Percentiles rank a stretch among this genome's conserved stretches.
Evolutionary conservation across 2,329 filamentous ascomycete species (phyloP).

Genomic region (Curvularia lunata): DNA sequence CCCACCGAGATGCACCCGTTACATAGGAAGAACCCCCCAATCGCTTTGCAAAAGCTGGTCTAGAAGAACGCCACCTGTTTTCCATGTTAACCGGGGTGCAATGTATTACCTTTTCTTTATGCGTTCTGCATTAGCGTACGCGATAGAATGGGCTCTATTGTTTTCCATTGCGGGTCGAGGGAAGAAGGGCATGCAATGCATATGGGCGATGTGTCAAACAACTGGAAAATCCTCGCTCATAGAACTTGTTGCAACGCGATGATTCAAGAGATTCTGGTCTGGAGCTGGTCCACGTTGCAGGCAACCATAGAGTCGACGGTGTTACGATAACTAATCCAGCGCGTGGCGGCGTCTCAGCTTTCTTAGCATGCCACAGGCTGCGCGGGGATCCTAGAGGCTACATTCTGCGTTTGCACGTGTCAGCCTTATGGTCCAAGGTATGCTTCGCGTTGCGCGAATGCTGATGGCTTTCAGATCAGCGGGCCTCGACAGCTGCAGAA

Average conservation of each 20-base stretch:
- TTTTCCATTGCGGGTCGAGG: background rate
- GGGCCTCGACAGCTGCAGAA: too few species aligned
- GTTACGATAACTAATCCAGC: too few species aligned
- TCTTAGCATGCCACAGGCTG: background rate
- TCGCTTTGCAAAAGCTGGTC: background rate
- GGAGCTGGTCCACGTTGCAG: background rate
- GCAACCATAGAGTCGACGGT: background rate
- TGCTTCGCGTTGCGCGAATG: background rate
- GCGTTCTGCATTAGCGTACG: background rate
- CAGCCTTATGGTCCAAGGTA: background rate
- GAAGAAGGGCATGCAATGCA: background rate
- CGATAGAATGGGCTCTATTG: background rate
- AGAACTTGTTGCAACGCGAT: background rate
- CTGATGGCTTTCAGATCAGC: background rate
- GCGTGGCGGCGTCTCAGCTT: background rate
- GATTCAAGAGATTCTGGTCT: background rate
- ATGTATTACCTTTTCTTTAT: background rate
- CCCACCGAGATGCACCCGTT: conserved; percentile 18
- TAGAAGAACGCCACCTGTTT: conserved; percentile 1
- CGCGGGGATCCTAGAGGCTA: background rate
- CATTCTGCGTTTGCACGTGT: background rate
- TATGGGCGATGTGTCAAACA: background rate
- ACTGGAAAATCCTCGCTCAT: background rate
- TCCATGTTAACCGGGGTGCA: background rate
- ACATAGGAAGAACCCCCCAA: background rate